Conservation (phyloP, 1,139 yeast genomes). For the Pichia terricola region DNA sequence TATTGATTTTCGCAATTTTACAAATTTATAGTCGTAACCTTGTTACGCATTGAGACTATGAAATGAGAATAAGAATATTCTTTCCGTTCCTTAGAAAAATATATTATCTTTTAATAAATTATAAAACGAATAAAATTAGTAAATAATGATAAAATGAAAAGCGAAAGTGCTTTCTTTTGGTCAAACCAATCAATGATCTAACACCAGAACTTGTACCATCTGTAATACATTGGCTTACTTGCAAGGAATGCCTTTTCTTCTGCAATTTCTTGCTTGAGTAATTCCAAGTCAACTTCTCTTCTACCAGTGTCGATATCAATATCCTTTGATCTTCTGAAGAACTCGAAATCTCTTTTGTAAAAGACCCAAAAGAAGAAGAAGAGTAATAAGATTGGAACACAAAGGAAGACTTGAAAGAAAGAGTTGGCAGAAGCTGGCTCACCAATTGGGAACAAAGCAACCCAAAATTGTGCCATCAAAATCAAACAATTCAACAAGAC, state of each 20-base stretch:
- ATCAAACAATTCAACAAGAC: conserved; percentile 50
- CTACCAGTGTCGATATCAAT: conserved; percentile 66
- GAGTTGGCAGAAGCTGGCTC: conserved; percentile 40
- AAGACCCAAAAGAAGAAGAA: conserved; percentile 51
- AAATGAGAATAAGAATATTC: too few relatives aligned
- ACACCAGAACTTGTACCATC: conserved; percentile 51
- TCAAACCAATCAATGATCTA: conserved; percentile 14
- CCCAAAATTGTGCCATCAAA: conserved; percentile 66
- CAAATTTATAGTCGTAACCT: too few relatives aligned
- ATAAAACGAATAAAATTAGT: too few relatives aligned
- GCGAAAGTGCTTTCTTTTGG: too few relatives aligned
- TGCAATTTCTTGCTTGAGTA: conserved; percentile 54
- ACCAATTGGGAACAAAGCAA: conserved; percentile 62
- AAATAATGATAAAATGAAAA: too few relatives aligned
- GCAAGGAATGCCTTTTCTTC: conserved; percentile 48
- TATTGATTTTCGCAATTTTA: too few relatives aligned
- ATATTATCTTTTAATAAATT: too few relatives aligned
- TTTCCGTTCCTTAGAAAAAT: too few relatives aligned
- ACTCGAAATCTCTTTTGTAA: conserved; percentile 43
- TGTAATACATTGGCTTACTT: conserved; percentile 42
- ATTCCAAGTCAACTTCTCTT: conserved; percentile 56
- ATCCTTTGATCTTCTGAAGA: conserved; percentile 38
- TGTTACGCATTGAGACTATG: too few relatives aligned
- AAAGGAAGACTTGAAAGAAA: conserved; percentile 55
- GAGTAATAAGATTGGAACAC: conserved; percentile 49